Base-by-base conservation (phyloP, 805 yeast genomes). In the Diddensiella caesifluorescens region DNA sequence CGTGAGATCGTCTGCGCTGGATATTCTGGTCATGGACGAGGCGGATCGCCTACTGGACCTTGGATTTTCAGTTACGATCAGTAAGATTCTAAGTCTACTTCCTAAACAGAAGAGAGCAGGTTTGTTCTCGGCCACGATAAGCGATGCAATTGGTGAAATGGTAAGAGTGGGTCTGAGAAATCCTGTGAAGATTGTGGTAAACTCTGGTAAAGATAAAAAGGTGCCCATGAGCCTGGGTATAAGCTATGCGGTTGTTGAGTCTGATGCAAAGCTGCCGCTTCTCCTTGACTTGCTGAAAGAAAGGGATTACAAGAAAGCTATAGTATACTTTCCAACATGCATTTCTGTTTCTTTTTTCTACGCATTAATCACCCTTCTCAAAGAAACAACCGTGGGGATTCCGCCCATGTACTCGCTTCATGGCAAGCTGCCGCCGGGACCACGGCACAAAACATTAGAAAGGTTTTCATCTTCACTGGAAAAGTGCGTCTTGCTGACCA, bases 41-140 rank as follows among this genome's bases (percentile, higher is more conserved):
- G 97, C 97, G 4, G 98, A 92, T 56, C 76, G 87, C 51, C 68
- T 90, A 26, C 67, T 90, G 25, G 97, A 88, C 56, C 59, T 77
- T 23, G 82, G 87, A 31, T 87, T 88, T 57, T 75, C 74, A 21
- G 69, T 67, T 31, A 88, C 87, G 33, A 77, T 85, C 32, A 76
- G 79, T 32, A 67, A 71, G 22, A 85, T 90, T 22, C 66, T 90
- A 29, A 69, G 75, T 25, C 59, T 72, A 34, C 65, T 92, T 22
- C 98, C 98, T 0, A 82, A 85, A 51, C 98, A 90, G 64, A 77
- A 95, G 55, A 73, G 98, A 55, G 87, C 95, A 0, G 98, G 97
- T 1, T 67, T 90, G 15, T 90, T 90, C 57, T 87, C 96, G 1
- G 98, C 98, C 1, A 92, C 98, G 0, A 78, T 92, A 38, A 75